Evolutionary conservation across 495 filamentous ascomycete genomes (phyloP).

Genomic region (Mytilinidion resinicola): DNA sequence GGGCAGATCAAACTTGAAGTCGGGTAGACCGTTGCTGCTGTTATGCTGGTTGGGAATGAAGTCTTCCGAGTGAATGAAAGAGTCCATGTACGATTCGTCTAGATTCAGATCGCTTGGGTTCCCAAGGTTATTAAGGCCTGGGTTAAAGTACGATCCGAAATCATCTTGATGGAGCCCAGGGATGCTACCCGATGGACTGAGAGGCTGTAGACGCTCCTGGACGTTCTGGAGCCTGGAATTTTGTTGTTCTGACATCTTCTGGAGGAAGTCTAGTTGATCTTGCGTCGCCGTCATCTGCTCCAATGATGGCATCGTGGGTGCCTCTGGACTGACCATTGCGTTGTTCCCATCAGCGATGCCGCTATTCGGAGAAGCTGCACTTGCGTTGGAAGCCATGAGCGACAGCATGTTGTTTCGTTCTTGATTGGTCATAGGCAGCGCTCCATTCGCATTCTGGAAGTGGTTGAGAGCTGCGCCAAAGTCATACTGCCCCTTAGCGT

Average conservation of each 20-base stretch:
- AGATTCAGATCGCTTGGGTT: neutral
- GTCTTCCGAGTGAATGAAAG: neutral
- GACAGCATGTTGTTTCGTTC: constrained; percentile 74
- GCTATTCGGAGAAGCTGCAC: constrained; percentile 19
- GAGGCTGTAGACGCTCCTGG: constrained; percentile 61
- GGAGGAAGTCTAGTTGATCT: constrained; percentile 65
- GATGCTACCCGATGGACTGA: constrained; percentile 73
- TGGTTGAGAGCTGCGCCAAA: constrained; percentile 70
- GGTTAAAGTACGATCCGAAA: neutral
- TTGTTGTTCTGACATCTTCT: constrained; percentile 67
- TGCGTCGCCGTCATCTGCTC: constrained; percentile 48
- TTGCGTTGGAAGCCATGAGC: constrained; percentile 59
- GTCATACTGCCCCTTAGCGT: constrained; percentile 50
- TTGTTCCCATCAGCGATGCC: constrained; percentile 37
- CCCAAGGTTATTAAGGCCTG: neutral
- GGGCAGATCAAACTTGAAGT: neutral
- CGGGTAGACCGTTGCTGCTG: neutral
- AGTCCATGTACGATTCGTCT: neutral
- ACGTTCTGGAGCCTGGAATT: constrained; percentile 64
- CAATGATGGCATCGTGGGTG: constrained; percentile 56
- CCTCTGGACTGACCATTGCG: constrained; percentile 54
- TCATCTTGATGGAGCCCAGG: constrained; percentile 50
- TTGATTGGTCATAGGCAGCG: constrained; percentile 64
- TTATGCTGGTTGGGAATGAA: neutral
- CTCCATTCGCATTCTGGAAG: constrained; percentile 57